Evolutionary conservation across 768 basidiomycete genomes (phyloP).

Genomic region (Leccinum aurantiacum): DNA sequence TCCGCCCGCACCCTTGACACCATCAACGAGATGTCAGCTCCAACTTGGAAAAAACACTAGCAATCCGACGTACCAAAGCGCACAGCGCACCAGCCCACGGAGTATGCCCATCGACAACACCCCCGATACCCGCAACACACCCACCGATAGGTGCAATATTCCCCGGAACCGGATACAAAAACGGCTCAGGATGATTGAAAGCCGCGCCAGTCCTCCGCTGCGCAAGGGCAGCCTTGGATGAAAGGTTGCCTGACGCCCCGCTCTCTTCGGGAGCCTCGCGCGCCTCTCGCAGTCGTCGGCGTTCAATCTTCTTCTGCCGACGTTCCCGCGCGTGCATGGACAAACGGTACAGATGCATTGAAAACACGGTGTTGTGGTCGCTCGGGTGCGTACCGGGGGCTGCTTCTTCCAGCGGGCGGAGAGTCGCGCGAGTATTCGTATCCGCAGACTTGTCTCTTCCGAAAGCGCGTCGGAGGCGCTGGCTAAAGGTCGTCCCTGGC

Average conservation of each 20-base stretch:
- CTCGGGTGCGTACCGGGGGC: conserved; percentile 50
- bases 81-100: not conserved
- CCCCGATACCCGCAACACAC: not conserved
- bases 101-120: not conserved
- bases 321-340: not conserved
- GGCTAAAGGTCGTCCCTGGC: conserved; percentile 40
- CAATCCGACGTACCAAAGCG: not conserved
- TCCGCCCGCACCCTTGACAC: not conserved
- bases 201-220: too few relatives aligned
- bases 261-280: too few relatives aligned
- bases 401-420: conserved; percentile 36
- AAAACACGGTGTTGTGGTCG: conserved; percentile 50
- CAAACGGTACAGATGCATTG: conserved; percentile 18
- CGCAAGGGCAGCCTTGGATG: too few relatives aligned
- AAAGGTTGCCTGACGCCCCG: too few relatives aligned
- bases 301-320: too few relatives aligned
- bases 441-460: conserved; percentile 1
- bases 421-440: conserved; percentile 12
- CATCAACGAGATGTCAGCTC: not conserved
- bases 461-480: conserved; percentile 1
- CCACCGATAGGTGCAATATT: too few relatives aligned
- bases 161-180: too few relatives aligned
- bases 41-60: not conserved
- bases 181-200: too few relatives aligned
- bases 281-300: too few relatives aligned